These are phyloP conservation scores for Boehmeria nivea DNA, from an alignment of 306 rosid species.

Conservation along the genomic window DNA sequence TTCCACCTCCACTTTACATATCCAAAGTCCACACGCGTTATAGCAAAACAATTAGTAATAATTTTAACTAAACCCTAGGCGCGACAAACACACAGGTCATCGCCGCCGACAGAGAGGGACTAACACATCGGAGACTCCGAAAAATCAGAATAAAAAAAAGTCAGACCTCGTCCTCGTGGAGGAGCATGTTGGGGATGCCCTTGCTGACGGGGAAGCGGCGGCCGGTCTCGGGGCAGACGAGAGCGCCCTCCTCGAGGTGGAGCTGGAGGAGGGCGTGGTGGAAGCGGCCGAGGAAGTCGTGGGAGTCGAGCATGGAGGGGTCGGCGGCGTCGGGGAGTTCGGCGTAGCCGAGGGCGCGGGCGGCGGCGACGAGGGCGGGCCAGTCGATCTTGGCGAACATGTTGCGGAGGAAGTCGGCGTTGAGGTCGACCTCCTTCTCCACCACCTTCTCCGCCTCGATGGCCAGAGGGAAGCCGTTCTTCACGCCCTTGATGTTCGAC, in stretches of 20 bases:
- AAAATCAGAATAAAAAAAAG: not conserved
- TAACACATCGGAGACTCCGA: no score
- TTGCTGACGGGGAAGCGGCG: constrained; percentile 70
- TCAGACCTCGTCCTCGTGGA: constrained; percentile 93
- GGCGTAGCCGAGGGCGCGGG: constrained; percentile 55
- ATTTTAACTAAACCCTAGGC: no score
- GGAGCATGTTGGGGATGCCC: constrained; percentile 92
- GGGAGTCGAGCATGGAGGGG: constrained; percentile 56
- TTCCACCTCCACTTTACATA: not conserved
- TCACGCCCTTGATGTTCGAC: constrained; percentile 76
- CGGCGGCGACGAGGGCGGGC: constrained; percentile 60
- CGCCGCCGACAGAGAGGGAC: no score
- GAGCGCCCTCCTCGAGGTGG: constrained; percentile 88
- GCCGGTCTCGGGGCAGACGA: constrained; percentile 73
- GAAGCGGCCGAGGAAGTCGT: constrained; percentile 63
- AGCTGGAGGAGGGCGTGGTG: constrained; percentile 92
- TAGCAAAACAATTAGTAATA: no score
- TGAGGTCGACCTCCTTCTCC: constrained; percentile 69
- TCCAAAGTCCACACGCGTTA: not conserved
- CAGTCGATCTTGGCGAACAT: constrained; percentile 79
- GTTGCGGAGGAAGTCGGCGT: constrained; percentile 50
- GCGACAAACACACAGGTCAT: no score
- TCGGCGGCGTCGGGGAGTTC: constrained; percentile 79
- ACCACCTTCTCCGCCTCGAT: constrained; percentile 66
- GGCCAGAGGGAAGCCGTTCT: constrained; percentile 70